Evolutionary conservation across 441 rosid genomes (phyloP).

Genomic region (Metrosideros polymorpha): DNA sequence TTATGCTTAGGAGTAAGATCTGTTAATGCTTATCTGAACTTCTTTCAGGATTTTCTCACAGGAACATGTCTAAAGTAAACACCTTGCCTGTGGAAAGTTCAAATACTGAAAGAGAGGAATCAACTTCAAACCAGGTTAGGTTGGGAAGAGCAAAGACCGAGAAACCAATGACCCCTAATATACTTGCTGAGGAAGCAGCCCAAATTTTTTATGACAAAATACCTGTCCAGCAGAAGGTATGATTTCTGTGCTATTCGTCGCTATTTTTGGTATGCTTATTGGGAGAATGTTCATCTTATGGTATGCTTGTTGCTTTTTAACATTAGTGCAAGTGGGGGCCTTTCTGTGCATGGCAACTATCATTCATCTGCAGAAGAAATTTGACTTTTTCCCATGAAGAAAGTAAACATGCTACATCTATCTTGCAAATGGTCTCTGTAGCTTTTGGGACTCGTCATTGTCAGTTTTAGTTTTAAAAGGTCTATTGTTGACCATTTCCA

Average conservation of each 20-base stretch:
- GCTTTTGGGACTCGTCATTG: neutral
- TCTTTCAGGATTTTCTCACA: conserved; percentile 28
- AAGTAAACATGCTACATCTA: neutral
- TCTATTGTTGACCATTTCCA: neutral
- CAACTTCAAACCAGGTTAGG: conserved; percentile 33
- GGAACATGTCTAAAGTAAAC: conserved; percentile 22
- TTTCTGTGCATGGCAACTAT: neutral
- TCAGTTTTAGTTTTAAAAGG: neutral
- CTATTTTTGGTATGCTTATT: neutral
- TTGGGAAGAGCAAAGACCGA: conserved; percentile 71
- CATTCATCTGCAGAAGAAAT: neutral
- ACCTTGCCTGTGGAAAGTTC: conserved; percentile 24
- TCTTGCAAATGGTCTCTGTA: neutral
- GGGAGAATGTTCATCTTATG: neutral
- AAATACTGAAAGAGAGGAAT: conserved; percentile 27
- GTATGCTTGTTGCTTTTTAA: neutral
- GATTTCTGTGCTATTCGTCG: neutral
- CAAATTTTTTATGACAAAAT: conserved; percentile 65
- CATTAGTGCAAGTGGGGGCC: neutral
- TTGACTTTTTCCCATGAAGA: neutral
- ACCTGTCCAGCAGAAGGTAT: conserved; percentile 71
- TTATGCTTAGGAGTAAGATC: neutral
- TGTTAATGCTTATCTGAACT: conserved; percentile 1
- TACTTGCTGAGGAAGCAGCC: conserved; percentile 75
- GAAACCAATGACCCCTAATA: conserved; percentile 35